Evolutionary conservation across 768 basidiomycete species (phyloP), one percentile per base, ranked within the genome.

Genomic region (Naganishia vaughanmartiniae): DNA sequence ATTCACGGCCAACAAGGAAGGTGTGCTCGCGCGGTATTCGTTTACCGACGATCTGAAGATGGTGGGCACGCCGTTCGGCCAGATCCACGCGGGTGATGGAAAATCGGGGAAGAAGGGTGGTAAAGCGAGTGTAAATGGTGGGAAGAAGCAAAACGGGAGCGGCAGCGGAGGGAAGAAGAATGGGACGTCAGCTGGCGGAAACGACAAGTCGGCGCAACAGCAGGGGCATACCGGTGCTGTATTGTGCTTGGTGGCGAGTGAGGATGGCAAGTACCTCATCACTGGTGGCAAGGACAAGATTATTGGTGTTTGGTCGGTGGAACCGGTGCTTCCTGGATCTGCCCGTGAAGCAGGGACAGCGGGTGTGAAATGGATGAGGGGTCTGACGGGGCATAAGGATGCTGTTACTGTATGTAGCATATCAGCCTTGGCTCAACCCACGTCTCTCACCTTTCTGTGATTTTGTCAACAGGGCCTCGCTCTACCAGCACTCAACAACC

Each of bases 1-100:
- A n/a, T 97, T 89, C 80, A 92, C 92, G 0, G 84, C 93, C 0
- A 90, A 90, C 11, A 99, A 99, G 79, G 92, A 95, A 76, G 96
- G 95, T 1, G 84, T 86, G 15, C 91, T 99, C 77, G 85, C 89
- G 83, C 42, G 77, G 74, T 75, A 74, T 54, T 54, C 73, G 51
- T 72, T 79, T 17, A 53, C 83, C 75, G 76, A 70, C 75, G 77
- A 70, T 36, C 54, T 76, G 75, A 69, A 76, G 53, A 76, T 79
- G 58, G 28, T 73, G 12, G 74, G 78, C 12, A 68, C 70, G 28
- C 74, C 77, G 1, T 79, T 78, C 66, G 78, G 79, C 6, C 75
- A 74, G 56, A 68, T 70, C 71, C 19, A 68, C 65, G 66, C 67
- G 31, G 21, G 30, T 34, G 39, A 66, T 73, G 42, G 77, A 84